These are phyloP conservation scores for Candida silvicultrix DNA, from an alignment of 805 yeast species.

Conservation along the genomic window DNA sequence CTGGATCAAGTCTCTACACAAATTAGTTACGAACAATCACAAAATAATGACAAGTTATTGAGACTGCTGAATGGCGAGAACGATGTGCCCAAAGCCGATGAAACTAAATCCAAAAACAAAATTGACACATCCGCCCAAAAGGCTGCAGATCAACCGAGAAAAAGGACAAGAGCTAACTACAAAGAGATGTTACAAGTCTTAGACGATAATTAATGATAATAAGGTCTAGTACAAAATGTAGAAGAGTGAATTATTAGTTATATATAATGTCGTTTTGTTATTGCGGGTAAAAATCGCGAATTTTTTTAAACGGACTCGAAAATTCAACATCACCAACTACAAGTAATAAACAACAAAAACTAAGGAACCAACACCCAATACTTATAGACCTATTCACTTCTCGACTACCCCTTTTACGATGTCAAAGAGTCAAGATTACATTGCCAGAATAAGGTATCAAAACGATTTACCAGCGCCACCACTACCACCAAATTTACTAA, in stretches of 20 bases:
- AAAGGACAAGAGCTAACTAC: conserved; percentile 14
- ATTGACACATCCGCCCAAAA: background rate
- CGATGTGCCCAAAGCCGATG: background rate
- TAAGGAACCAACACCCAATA: too few species aligned
- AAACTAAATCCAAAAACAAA: background rate
- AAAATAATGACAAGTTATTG: conserved; percentile 8
- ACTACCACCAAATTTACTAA: conserved; percentile 78
- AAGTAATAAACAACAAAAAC: background rate
- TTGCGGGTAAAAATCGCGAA: background rate
- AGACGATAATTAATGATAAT: conserved; percentile 20
- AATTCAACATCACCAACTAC: background rate
- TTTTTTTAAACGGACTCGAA: background rate
- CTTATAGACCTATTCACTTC: too few species aligned
- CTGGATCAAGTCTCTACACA: conserved; percentile 8
- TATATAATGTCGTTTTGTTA: too few species aligned
- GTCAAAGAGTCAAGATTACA: conserved; percentile 62
- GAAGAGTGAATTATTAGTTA: too few species aligned
- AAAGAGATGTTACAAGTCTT: conserved; percentile 12
- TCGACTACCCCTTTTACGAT: conserved; percentile 20
- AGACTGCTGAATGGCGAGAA: conserved; percentile 7
- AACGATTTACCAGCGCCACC: conserved; percentile 93
- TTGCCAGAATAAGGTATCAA: conserved; percentile 76
- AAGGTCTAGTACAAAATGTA: too few species aligned
- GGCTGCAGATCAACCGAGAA: conserved; percentile 1
- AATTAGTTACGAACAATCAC: conserved; percentile 11